A percentile compares a stretch with the other conserved stretches of the same genome.
Conservation (phyloP, 2,329 filamentous ascomycete species). For the Epichloe sylvatica region DNA sequence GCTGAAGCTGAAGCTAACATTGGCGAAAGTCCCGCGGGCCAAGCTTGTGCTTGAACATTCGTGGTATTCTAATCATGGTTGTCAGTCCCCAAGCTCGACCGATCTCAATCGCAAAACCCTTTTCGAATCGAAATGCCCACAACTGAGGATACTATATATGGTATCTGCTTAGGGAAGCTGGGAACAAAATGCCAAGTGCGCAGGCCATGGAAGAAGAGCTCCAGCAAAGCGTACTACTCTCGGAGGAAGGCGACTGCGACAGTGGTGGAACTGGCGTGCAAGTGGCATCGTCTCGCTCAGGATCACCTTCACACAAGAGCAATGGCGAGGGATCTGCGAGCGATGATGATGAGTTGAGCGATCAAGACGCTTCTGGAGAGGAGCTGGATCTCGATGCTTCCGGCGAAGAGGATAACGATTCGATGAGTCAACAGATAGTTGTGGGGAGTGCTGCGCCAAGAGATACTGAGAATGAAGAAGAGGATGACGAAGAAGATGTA, state of each 20-base stretch:
- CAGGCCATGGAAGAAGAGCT: conserved; percentile 44
- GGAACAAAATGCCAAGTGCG: conserved; percentile 32
- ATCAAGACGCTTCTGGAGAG: conserved; percentile 27
- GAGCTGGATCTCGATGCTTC: conserved; percentile 29
- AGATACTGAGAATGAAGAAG: conserved; percentile 20
- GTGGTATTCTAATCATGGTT: conserved; percentile 10
- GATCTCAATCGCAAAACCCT: conserved; percentile 10
- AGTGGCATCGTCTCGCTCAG: not conserved
- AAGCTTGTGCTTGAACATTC: conserved; percentile 6
- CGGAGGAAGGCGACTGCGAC: conserved; percentile 33
- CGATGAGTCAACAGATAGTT: conserved; percentile 15
- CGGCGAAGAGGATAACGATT: conserved; percentile 27
- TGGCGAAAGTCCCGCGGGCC: conserved; percentile 3
- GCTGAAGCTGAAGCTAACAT: conserved; percentile 4
- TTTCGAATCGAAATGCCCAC: conserved; percentile 18
- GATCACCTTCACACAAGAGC: conserved; percentile 7
- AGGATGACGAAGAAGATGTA: conserved; percentile 13
- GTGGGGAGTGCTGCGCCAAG: conserved; percentile 10
- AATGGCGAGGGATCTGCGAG: conserved; percentile 9
- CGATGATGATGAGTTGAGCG: conserved; percentile 23
- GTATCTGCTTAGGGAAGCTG: conserved; percentile 12
- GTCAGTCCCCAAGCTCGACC: conserved; percentile 11
- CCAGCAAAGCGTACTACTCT: conserved; percentile 40
- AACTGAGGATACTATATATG: conserved; percentile 6
- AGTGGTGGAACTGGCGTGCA: conserved; percentile 15